Percentiles rank a stretch among this genome's conserved stretches.
These are phyloP conservation scores for Escovopsis sp. DNA, from an alignment of 2,329 filamentous ascomycete species.

Conservation along the genomic window DNA sequence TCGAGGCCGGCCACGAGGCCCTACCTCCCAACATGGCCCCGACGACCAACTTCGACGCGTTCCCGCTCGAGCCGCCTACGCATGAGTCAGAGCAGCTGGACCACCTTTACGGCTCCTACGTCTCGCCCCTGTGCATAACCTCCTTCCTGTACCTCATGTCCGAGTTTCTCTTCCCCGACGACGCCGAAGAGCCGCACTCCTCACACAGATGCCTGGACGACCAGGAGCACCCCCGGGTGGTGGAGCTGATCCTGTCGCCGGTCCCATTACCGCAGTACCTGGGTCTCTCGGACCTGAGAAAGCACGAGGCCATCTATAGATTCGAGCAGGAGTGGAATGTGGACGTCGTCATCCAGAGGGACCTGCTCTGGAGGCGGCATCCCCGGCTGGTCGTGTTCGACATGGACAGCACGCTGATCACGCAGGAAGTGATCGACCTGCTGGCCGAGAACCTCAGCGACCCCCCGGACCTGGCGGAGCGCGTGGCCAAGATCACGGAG, in stretches of 20 bases:
- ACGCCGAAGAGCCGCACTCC: conserved; percentile 37
- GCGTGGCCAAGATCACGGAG: conserved; percentile 79
- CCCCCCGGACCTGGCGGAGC: conserved; percentile 54
- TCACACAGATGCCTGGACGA: conserved; percentile 51
- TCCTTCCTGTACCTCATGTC: conserved; percentile 53
- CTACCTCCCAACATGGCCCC: conserved; percentile 41
- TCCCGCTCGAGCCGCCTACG: conserved; percentile 43
- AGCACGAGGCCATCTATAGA: conserved; percentile 66
- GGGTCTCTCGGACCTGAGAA: conserved; percentile 53
- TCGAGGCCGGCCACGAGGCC: conserved; percentile 18
- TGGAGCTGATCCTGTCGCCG: conserved; percentile 49
- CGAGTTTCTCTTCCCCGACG: conserved; percentile 39
- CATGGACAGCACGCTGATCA: conserved; percentile 96
- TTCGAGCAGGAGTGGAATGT: conserved; percentile 86
- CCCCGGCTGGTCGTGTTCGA: conserved; percentile 89
- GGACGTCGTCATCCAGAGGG: conserved; percentile 62
- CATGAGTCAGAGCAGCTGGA: conserved; percentile 42
- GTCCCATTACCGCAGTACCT: conserved; percentile 47
- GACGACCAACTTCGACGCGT: conserved; percentile 39
- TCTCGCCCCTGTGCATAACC: conserved; percentile 49
- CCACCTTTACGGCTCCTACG: conserved; percentile 49
- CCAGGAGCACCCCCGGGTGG: conserved; percentile 42
- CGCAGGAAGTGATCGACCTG: conserved; percentile 94
- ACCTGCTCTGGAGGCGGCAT: conserved; percentile 59
- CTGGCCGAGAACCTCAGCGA: conserved; percentile 65